Evolutionary conservation across 2,329 filamentous ascomycete species (phyloP).

Genomic region (Diaporthe sp.): DNA sequence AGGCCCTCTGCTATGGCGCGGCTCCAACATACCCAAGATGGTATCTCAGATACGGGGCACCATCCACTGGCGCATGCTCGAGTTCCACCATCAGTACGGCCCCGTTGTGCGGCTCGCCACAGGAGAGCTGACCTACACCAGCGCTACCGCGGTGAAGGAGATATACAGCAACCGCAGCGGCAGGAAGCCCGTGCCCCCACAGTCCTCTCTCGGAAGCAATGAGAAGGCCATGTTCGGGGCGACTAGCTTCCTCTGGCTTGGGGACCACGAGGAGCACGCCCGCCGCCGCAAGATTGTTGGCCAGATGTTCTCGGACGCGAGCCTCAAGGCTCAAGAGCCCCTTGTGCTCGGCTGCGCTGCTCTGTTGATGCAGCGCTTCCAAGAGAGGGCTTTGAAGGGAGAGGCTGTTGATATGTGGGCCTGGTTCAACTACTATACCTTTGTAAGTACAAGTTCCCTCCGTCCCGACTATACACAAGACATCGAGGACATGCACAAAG

Average conservation of each 20-base stretch:
- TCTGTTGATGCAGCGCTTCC: conserved; percentile 37
- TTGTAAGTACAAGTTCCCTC: conserved; percentile 18
- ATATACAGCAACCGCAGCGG: conserved; percentile 33
- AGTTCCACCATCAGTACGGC: conserved; percentile 33
- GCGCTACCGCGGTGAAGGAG: conserved; percentile 27
- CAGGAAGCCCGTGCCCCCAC: conserved; percentile 33
- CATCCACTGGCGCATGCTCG: conserved; percentile 33
- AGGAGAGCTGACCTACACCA: conserved; percentile 32
- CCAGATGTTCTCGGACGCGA: conserved; percentile 43
- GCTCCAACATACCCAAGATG: conserved; percentile 35
- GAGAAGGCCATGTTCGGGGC: conserved; percentile 37
- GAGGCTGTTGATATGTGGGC: conserved; percentile 38
- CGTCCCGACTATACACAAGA: not conserved
- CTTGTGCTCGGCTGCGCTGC: conserved; percentile 37
- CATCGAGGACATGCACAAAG: no score
- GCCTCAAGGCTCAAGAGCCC: conserved; percentile 41
- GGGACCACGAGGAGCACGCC: conserved; percentile 34
- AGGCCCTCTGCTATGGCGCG: conserved; percentile 31
- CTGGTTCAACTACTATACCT: conserved; percentile 43
- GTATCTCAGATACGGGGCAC: conserved; percentile 32
- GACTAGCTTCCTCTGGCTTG: conserved; percentile 34
- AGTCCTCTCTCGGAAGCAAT: conserved; percentile 30
- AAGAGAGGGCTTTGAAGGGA: conserved; percentile 34
- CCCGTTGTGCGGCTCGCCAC: conserved; percentile 36
- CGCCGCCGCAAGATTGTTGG: conserved; percentile 40